phyloP scores from a whole-genome alignment of 192 early-diverging fungal species.

The Coemansia sp. region DNA sequence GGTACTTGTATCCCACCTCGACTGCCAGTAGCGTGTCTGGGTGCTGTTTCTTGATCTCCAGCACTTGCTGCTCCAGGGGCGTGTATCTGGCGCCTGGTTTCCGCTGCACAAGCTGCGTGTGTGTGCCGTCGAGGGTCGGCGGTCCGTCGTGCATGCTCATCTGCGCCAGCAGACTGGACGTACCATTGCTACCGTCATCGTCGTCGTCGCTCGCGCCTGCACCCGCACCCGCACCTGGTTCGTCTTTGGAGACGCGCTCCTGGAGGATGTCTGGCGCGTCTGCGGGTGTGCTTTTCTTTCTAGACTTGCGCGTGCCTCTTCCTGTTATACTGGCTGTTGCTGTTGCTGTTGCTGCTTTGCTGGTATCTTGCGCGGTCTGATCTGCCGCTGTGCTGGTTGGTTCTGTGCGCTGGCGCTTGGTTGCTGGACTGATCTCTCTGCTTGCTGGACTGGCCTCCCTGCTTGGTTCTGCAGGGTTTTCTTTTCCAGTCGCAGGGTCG shows the following conservation, averaged over 20 bases:
- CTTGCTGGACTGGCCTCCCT: background rate
- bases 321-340: too few species aligned
- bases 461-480: background rate
- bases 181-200: background rate
- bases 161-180: background rate
- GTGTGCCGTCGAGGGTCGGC: conserved; percentile 16
- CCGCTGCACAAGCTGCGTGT: conserved; percentile 41
- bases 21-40: conserved; percentile 74
- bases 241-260: too few species aligned
- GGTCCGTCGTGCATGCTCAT: background rate
- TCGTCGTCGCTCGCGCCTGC: background rate
- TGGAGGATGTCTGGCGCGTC: background rate
- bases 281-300: background rate
- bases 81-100: conserved; percentile 56
- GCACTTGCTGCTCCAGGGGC: conserved; percentile 78
- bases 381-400: background rate
- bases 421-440: background rate
- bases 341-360: too few species aligned
- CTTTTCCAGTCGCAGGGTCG: background rate
- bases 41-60: conserved; percentile 67
- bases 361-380: background rate
- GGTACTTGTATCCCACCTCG: conserved; percentile 94
- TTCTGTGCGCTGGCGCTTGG: conserved; percentile 3
- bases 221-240: too few species aligned
- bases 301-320: too few species aligned